Evolutionary conservation across 1,284 basidiomycete species (phyloP).

Genomic region (Leccinum fallax): DNA sequence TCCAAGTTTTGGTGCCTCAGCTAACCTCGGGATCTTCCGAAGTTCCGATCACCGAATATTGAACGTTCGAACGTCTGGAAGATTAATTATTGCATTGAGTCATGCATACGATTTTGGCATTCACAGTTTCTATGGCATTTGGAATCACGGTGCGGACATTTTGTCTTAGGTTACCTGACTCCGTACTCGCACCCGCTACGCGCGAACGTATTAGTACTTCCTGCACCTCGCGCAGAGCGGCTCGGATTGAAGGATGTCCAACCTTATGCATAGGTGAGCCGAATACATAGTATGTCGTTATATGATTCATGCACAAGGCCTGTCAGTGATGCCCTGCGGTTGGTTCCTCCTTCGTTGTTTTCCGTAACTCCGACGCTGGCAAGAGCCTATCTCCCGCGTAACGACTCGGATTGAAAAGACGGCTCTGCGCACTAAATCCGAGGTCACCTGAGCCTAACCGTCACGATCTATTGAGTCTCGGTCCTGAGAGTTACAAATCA

Average conservation of each 20-base stretch:
- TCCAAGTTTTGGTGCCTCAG: too few species aligned
- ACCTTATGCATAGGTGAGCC: too few species aligned
- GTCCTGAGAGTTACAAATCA: neutral
- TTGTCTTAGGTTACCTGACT: neutral
- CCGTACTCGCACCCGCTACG: neutral
- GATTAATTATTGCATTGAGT: too few species aligned
- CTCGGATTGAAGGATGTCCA: too few species aligned
- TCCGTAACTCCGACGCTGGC: neutral
- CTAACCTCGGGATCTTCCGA: neutral
- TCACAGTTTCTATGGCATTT: too few species aligned
- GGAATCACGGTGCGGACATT: too few species aligned
- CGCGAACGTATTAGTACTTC: neutral
- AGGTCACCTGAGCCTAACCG: neutral
- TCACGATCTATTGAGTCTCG: neutral
- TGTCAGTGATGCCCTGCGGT: neutral
- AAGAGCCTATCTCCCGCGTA: neutral
- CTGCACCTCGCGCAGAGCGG: too few species aligned
- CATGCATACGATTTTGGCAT: too few species aligned
- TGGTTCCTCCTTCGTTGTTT: neutral
- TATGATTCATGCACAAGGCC: too few species aligned
- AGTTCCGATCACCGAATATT: too few species aligned
- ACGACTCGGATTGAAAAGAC: neutral
- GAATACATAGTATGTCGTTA: too few species aligned
- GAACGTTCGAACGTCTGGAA: too few species aligned
- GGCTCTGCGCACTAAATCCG: conserved; percentile 3